Evolutionary conservation across 192 early-diverging fungal species (phyloP), one percentile per base, ranked within the genome.

Genomic region (Jimgerdemannia lactiflua): DNA sequence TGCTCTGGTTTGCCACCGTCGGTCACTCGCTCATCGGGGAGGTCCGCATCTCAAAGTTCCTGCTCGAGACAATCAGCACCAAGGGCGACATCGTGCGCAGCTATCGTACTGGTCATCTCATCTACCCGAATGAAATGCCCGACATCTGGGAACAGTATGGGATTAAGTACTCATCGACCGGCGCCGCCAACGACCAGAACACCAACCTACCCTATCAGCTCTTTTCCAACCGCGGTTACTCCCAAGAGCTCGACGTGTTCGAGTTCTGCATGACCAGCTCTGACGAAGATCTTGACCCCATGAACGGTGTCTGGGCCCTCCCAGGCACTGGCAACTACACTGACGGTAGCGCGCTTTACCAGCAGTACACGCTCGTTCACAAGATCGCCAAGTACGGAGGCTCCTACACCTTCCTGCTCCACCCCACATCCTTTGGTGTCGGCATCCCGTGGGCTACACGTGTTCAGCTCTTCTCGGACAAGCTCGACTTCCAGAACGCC

Each of bases 321-420:
- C 77, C 77, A 0, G 77, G 77, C 4, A 10, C 64, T 3, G 14
- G 10, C 29, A 74, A 43, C 11, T 74, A 74, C 43, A 67, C 75
- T 14, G 65, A 64, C 8, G 77, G 77, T 42, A 72, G 71, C 4
- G 71, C 71, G n/a, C 71, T 71, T 54, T 78, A 68, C 54, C 73
- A 78, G 18, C 77, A 78, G 29, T 20, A 6, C 39, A 40, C 54
- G 3, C 4, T 78, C n/a, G 29, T 78, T 39, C 29, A 73, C 18
- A 78, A 78, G 66, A 73, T 78, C 4, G 72, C 72, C 70, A 74
- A 74, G 54, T 78, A 78, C 43, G 77, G 77, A 29, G 77, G 72
- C 40, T 71, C 71, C 18, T 78, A 78, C 49, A 78, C 77, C 0
- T 78, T 78, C 77, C 39, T 78, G 9, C 72, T 69, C 39, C 77